Conservation (phyloP, 2,329 filamentous ascomycete species). For the Cercospora sp. region DNA sequence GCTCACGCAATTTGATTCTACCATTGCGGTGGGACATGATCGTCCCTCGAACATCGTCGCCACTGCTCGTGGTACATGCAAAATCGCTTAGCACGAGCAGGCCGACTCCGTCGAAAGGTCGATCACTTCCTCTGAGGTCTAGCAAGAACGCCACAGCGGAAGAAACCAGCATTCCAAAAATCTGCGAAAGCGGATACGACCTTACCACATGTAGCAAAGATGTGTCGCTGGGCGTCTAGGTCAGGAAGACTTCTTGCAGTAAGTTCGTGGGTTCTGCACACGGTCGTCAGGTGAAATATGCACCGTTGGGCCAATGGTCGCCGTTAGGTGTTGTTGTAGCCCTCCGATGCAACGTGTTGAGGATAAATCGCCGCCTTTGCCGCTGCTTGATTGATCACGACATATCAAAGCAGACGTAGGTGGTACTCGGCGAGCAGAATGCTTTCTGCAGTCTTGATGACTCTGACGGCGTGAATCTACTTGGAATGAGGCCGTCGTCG, state of each 20-base stretch:
- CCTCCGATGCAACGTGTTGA: not conserved
- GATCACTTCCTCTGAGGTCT: conserved; percentile 1
- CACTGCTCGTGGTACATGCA: not conserved
- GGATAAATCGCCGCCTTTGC: not conserved
- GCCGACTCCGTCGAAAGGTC: not conserved
- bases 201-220: not conserved
- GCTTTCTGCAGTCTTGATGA: not conserved
- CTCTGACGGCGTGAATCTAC: not conserved
- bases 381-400: not conserved
- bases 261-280: not conserved
- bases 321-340: not conserved
- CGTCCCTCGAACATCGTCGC: not conserved
- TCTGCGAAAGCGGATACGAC: not conserved
- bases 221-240: not conserved
- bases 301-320: not conserved
- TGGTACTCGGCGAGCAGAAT: not conserved
- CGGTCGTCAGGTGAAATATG: not conserved
- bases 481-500: not conserved
- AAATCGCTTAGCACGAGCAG: not conserved
- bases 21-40: not conserved
- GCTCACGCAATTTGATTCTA: not conserved
- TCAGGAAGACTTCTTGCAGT: not conserved
- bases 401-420: not conserved
- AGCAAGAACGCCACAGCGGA: not conserved
- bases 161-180: not conserved